phyloP scores from a whole-genome alignment of 2,329 filamentous ascomycete genomes.

The Pleurostoma richardsiae region DNA sequence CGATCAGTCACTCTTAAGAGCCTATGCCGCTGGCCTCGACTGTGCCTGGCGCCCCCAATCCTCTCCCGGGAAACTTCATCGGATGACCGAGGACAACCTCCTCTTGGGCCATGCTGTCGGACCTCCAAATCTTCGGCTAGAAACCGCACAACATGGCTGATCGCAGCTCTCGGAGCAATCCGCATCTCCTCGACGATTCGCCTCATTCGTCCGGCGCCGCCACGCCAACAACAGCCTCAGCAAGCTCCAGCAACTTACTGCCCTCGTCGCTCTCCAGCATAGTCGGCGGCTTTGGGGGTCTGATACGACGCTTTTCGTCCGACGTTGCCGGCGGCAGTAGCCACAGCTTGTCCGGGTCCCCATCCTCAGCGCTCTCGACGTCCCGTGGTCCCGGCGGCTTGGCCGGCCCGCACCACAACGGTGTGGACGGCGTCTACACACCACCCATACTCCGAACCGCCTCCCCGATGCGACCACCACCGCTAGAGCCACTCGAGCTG shows the following conservation, averaged over 20 bases:
- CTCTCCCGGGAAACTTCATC: too few relatives aligned
- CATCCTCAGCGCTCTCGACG: constrained; percentile 7
- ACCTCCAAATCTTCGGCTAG: too few relatives aligned
- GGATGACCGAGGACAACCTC: too few relatives aligned
- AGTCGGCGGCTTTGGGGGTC: constrained; percentile 48
- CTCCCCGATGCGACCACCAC: constrained; percentile 82
- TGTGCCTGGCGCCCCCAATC: too few relatives aligned
- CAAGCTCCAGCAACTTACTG: constrained; percentile 19
- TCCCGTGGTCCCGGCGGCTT: constrained; percentile 7
- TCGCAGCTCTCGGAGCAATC: not conserved
- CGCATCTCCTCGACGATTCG: constrained; percentile 10
- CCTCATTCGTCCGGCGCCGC: constrained; percentile 17
- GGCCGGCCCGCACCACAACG: constrained; percentile 23
- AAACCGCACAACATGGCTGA: too few relatives aligned
- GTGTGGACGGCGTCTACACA: constrained; percentile 55
- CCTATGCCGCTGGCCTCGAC: too few relatives aligned
- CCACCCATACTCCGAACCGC: constrained; percentile 54
- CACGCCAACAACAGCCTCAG: constrained; percentile 19
- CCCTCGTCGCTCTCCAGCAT: constrained; percentile 26
- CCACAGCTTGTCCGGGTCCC: constrained; percentile 11
- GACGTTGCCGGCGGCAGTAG: constrained; percentile 28
- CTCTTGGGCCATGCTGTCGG: too few relatives aligned
- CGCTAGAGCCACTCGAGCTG: constrained; percentile 74
- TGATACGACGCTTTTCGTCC: constrained; percentile 63
- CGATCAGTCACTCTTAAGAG: too few relatives aligned